Percentiles rank a stretch among this genome's conserved stretches.
phyloP scores from a whole-genome alignment of 169 alveolate genomes.

The Plasmodium adleri region DNA sequence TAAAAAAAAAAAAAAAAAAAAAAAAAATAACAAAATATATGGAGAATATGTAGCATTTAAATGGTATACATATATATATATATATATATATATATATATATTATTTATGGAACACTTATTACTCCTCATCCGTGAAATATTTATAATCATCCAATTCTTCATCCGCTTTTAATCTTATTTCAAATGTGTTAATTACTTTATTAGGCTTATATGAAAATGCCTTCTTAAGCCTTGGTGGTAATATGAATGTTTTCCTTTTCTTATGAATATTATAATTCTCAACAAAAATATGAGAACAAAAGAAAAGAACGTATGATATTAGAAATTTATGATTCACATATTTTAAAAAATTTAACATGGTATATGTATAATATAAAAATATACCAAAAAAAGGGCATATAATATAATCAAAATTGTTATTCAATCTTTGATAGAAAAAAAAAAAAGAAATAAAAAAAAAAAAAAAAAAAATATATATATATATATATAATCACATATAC shows the following conservation, averaged over 20 bases:
- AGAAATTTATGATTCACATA: constrained; percentile 6
- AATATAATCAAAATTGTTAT: neutral
- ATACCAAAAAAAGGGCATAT: neutral
- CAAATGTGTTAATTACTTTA: neutral
- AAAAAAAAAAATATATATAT: neutral
- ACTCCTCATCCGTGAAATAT: constrained; percentile 71
- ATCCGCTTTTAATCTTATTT: constrained; percentile 14
- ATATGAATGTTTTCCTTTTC: neutral
- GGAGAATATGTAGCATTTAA: neutral
- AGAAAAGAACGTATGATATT: neutral
- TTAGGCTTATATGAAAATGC: neutral
- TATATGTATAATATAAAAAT: constrained; percentile 10
- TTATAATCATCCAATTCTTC: constrained; percentile 68
- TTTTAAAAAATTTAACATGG: constrained; percentile 25
- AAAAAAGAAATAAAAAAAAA: neutral
- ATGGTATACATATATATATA: constrained; percentile 4
- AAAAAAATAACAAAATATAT: constrained; percentile 3
- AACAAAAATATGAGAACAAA: constrained; percentile 5
- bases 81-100: neutral
- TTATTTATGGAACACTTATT: neutral
- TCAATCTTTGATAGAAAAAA: neutral
- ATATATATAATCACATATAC: no score
- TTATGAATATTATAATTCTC: neutral
- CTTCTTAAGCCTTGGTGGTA: constrained; percentile 8
- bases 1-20: neutral